Evolutionary conservation across 2,329 filamentous ascomycete species (phyloP).

Genomic region (Sarocladium strictum): DNA sequence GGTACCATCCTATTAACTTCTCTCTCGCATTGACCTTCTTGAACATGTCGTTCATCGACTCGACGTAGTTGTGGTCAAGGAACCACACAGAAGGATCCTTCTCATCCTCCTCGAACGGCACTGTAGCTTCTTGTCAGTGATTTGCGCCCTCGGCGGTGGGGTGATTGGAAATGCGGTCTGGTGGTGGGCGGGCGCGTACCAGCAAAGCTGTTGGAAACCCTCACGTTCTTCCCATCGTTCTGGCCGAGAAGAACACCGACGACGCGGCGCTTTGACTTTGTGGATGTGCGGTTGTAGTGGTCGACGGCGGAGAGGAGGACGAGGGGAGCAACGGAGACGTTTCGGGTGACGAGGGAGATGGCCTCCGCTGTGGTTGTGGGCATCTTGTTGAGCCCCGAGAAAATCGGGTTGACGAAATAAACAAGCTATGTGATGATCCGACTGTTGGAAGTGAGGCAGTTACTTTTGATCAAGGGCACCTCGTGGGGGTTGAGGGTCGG

Average conservation of each 20-base stretch:
- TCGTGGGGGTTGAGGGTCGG: conserved; percentile 6
- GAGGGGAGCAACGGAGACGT: conserved; percentile 93
- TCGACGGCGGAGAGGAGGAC: conserved; percentile 97
- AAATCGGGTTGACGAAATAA: not conserved
- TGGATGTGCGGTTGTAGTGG: conserved; percentile 90
- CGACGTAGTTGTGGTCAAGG: conserved; percentile 97
- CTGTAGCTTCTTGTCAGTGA: conserved; percentile 37
- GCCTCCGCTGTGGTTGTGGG: conserved; percentile 96
- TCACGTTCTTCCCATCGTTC: conserved; percentile 92
- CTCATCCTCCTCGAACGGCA: conserved; percentile 98
- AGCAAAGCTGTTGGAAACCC: conserved; percentile 98
- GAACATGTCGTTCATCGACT: conserved; percentile 99
- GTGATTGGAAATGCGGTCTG: conserved; percentile 10
- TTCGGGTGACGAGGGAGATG: conserved; percentile 87
- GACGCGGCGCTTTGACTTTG: conserved; percentile 77
- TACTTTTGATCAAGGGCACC: not conserved
- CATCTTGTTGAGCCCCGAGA: conserved; percentile 51
- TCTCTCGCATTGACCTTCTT: conserved; percentile 99
- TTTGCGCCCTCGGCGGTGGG: conserved; percentile 3
- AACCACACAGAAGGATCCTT: conserved; percentile 99
- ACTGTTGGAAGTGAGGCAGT: conserved; percentile 13
- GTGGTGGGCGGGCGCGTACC: conserved; percentile 62
- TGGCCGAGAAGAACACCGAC: conserved; percentile 92
- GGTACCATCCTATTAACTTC: conserved; percentile 99
- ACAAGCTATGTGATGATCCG: conserved; percentile 1